Percentiles rank a stretch among this genome's conserved stretches.
Evolutionary conservation across 148 eudicot genomes (phyloP).

Genomic region (Linanthus parryae): DNA sequence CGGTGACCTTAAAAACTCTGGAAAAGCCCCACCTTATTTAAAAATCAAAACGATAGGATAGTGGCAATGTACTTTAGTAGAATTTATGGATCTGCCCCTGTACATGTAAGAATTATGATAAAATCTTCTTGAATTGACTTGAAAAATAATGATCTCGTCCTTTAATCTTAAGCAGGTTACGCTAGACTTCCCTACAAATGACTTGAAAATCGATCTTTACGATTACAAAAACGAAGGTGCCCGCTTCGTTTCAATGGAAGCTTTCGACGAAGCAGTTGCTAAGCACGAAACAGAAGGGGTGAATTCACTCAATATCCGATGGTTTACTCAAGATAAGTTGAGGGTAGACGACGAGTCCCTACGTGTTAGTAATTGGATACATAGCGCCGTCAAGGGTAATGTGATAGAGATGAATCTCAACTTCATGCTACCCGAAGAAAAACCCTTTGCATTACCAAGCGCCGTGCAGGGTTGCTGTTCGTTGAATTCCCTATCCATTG

Average conservation of each 20-base stretch:
- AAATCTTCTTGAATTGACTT: too few relatives aligned
- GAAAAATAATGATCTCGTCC: too few relatives aligned
- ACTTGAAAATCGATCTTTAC: background rate
- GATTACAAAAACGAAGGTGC: background rate
- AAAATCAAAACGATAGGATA: too few relatives aligned
- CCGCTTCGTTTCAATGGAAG: background rate
- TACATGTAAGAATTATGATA: too few relatives aligned
- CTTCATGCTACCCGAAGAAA: background rate
- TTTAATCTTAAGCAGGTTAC: too few relatives aligned
- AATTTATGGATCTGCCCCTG: too few relatives aligned
- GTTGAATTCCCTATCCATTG: background rate
- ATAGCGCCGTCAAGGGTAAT: too few relatives aligned
- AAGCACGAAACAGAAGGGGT: background rate
- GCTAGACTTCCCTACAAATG: too few relatives aligned
- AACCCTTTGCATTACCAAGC: background rate
- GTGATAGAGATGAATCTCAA: background rate
- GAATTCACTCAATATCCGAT: background rate
- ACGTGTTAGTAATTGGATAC: background rate
- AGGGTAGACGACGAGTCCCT: background rate
- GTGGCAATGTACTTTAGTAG: too few relatives aligned
- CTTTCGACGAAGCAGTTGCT: background rate
- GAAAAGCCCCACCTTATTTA: too few relatives aligned
- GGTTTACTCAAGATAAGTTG: background rate
- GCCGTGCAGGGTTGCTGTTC: background rate
- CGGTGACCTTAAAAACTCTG: too few relatives aligned